A percentile compares a stretch with the other conserved stretches of the same genome.
Conservation (phyloP, 371 early-diverging fungal species). For the Circinella umbellata region DNA sequence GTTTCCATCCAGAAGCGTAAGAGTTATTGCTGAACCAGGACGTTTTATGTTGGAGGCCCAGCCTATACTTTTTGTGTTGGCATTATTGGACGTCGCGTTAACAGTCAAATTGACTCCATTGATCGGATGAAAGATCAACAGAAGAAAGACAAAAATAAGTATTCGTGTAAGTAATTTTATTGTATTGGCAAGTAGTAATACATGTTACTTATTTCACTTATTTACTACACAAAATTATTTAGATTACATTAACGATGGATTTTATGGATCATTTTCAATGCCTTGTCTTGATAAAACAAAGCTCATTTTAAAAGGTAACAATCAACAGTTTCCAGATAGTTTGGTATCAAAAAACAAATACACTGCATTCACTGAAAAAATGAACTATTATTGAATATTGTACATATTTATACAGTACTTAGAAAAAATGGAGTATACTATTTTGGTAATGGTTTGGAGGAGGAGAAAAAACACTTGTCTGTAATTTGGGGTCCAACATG, state of each 20-base stretch:
- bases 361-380: no score
- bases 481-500: constrained; percentile 98
- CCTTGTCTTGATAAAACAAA: not conserved
- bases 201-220: no score
- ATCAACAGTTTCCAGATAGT: not conserved
- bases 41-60: constrained; percentile 77
- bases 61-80: constrained; percentile 91
- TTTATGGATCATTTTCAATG: not conserved
- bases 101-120: not conserved
- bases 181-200: no score
- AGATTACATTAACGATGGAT: not conserved
- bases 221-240: no score
- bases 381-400: not conserved
- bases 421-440: constrained; percentile 19
- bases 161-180: no score
- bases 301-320: not conserved
- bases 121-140: not conserved
- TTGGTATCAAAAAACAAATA: no score
- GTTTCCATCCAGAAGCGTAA: constrained; percentile 71
- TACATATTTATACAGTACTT: constrained; percentile 16
- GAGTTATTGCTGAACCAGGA: constrained; percentile 97
- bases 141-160: no score
- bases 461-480: constrained; percentile 52
- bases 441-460: constrained; percentile 6
- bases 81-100: constrained; percentile 90